A percentile compares a stretch with the other conserved stretches of the same genome.
Evolutionary conservation across 345 rosid genomes (phyloP).

Genomic region (Brassica nigra): DNA sequence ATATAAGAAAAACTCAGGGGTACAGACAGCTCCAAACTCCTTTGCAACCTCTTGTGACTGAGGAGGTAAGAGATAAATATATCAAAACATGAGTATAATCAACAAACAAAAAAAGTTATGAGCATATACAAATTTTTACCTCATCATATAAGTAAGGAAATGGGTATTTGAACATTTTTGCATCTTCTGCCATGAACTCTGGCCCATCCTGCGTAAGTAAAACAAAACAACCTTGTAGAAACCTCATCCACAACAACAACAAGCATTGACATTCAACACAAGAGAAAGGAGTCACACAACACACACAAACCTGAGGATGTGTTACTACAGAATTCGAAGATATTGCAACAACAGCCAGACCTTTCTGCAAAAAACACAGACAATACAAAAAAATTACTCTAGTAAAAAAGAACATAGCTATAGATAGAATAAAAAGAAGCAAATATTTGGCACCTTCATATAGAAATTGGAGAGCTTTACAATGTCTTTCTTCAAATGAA

Average conservation of each 20-base stretch:
- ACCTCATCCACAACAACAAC: slow-evolving; percentile 24
- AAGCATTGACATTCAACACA: slow-evolving; percentile 34
- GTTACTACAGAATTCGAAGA: slow-evolving; percentile 79
- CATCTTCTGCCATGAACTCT: slow-evolving; percentile 86
- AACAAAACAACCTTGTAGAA: slow-evolving; percentile 18
- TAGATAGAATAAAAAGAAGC: background rate
- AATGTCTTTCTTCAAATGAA: slow-evolving; percentile 78
- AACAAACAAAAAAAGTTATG: background rate
- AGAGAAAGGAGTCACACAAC: slow-evolving; percentile 42
- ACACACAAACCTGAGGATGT: slow-evolving; percentile 81
- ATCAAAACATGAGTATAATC: background rate
- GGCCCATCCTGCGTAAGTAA: slow-evolving; percentile 83
- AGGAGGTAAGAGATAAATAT: background rate
- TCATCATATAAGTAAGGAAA: slow-evolving; percentile 88
- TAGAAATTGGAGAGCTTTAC: slow-evolving; percentile 79
- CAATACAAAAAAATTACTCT: background rate
- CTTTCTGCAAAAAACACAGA: slow-evolving; percentile 58
- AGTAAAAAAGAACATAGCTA: background rate
- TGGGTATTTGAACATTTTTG: slow-evolving; percentile 61
- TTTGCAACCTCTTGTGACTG: slow-evolving; percentile 84
- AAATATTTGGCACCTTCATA: slow-evolving; percentile 54
- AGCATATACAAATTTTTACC: too few relatives aligned
- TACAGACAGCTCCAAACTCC: slow-evolving; percentile 84
- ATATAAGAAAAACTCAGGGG: slow-evolving; percentile 84
- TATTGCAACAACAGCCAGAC: slow-evolving; percentile 88